phyloP scores from a whole-genome alignment of 169 alveolate species.

The Ichthyophthirius multifiliis region DNA sequence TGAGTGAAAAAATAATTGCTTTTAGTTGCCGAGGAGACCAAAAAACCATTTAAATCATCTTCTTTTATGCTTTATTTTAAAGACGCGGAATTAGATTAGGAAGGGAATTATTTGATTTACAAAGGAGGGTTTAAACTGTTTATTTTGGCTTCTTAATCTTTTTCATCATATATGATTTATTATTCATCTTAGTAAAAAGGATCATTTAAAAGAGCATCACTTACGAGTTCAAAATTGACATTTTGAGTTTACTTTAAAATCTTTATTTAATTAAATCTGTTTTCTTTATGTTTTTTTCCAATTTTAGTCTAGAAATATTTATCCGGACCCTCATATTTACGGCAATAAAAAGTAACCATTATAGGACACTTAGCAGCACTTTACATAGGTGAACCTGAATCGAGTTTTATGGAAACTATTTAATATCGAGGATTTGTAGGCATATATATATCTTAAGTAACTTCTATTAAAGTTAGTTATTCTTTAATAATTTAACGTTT shows the following conservation, averaged over 20 bases:
- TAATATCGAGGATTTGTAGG: conserved; percentile 29
- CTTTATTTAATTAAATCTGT: neutral
- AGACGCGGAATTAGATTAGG: no score
- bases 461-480: conserved; percentile 27
- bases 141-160: neutral
- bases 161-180: neutral
- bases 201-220: no score
- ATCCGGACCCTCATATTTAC: conserved; percentile 56
- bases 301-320: conserved; percentile 26
- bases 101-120: neutral
- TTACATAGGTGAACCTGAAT: conserved; percentile 64
- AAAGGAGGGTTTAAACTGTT: neutral
- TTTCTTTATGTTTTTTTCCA: neutral
- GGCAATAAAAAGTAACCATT: conserved; percentile 48
- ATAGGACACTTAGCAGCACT: conserved; percentile 76
- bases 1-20: no score
- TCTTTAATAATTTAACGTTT: conserved; percentile 53
- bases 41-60: no score
- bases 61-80: no score
- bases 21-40: no score
- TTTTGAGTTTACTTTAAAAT: neutral
- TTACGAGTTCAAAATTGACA: no score
- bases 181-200: no score
- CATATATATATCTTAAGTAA: conserved; percentile 38
- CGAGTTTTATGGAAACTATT: conserved; percentile 51